A percentile compares a stretch with the other conserved stretches of the same genome.
Conservation (phyloP, 805 yeast genomes). For the Metschnikowia henanensis region DNA sequence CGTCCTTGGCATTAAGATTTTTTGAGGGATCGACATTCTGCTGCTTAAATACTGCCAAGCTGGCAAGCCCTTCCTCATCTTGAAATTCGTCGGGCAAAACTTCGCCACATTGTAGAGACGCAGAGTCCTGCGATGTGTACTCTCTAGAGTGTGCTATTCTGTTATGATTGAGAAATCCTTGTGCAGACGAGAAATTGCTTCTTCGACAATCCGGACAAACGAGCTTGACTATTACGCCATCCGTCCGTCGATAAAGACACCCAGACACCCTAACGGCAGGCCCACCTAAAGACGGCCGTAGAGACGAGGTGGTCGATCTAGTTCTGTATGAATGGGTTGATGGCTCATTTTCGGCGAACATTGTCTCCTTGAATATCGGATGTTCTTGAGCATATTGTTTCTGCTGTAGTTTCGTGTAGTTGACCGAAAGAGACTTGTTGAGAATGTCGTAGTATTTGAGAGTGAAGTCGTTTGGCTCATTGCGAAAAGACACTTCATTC, state of each 20-base stretch:
- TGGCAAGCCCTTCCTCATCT: constrained; percentile 48
- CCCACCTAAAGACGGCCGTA: constrained; percentile 46
- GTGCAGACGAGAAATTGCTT: constrained; percentile 73
- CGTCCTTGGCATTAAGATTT: constrained; percentile 39
- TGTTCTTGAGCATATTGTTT: constrained; percentile 14
- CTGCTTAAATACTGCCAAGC: constrained; percentile 34
- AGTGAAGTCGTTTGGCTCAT: constrained; percentile 47
- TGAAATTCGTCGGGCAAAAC: constrained; percentile 55
- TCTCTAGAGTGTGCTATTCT: constrained; percentile 73
- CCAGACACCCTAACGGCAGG: constrained; percentile 28
- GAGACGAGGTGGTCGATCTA: constrained; percentile 50
- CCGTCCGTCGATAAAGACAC: constrained; percentile 65
- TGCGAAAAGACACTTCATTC: constrained; percentile 36
- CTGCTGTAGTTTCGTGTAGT: constrained; percentile 29
- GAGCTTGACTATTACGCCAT: constrained; percentile 67
- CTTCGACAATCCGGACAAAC: constrained; percentile 69
- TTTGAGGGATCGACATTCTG: constrained; percentile 43
- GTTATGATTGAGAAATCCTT: constrained; percentile 77
- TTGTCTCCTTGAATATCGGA: constrained; percentile 15
- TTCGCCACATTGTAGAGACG: constrained; percentile 67
- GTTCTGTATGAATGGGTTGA: constrained; percentile 41
- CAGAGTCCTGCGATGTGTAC: constrained; percentile 70
- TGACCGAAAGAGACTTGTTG: constrained; percentile 33
- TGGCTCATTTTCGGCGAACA: constrained; percentile 11
- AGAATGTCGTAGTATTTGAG: constrained; percentile 40